Percentiles rank a stretch among this genome's conserved stretches.
Evolutionary conservation across 768 basidiomycete genomes (phyloP).

Genomic region (Krasilnikovozyma curviuscula): DNA sequence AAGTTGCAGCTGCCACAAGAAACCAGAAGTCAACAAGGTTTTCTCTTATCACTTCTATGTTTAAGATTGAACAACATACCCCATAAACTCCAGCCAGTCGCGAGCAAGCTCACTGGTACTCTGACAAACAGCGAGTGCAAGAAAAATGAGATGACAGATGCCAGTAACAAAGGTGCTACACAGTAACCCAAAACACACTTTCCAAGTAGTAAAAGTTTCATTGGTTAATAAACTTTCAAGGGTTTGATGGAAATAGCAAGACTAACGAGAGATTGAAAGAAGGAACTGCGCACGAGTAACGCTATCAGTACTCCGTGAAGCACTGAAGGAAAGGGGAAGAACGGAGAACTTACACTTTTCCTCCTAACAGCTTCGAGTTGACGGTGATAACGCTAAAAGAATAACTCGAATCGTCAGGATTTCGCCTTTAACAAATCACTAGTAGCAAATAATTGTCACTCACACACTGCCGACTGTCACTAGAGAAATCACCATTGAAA

Average conservation of each 20-base stretch:
- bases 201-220: neutral
- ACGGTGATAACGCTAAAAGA: slow-evolving; percentile 10
- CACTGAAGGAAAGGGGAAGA: neutral
- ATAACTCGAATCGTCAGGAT: no score
- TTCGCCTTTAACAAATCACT: no score
- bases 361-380: slow-evolving; percentile 10
- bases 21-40: neutral
- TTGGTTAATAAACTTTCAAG: neutral
- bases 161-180: slow-evolving; percentile 8
- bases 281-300: neutral
- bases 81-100: slow-evolving; percentile 9
- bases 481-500: slow-evolving; percentile 13
- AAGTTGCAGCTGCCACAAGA: slow-evolving; percentile 5
- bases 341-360: slow-evolving; percentile 10
- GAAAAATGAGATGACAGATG: slow-evolving; percentile 11
- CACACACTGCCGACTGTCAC: slow-evolving; percentile 9
- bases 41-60: neutral
- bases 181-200: slow-evolving; percentile 12
- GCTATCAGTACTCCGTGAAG: neutral
- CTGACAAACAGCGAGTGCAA: slow-evolving; percentile 8
- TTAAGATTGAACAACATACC: neutral
- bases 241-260: neutral
- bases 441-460: no score
- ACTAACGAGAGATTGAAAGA: slow-evolving; percentile 11
- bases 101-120: slow-evolving; percentile 3